Base-by-base conservation (phyloP, 106 monocot species). In the Amphibolis antarctica region DNA sequence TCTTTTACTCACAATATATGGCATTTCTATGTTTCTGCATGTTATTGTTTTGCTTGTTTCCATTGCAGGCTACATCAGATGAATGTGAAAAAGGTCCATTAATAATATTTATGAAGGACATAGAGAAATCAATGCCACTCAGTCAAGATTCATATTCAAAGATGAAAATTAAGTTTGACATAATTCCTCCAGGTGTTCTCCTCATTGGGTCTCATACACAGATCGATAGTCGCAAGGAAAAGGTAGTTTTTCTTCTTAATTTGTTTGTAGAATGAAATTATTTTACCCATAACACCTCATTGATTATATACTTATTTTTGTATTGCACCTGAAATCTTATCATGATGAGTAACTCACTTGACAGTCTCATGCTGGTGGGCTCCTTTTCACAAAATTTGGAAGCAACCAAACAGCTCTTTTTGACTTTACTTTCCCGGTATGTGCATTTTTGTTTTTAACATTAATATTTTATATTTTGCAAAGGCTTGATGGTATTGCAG, bases 361-460 rank as follows among this genome's bases (percentile, higher is more conserved):
- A 36, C 81, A 99, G 98, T 85, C 91, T 65, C 98, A 91, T 74
- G 75, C 80, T 69, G 84, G 89, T 18, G 81, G 89, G 52, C 84
- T 86, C 72, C 87, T 99, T 36, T 99, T 99, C 65, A 88, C 98
- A 45, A 99, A 99, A 72, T 91, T 99, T 66, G 87, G 91, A 58
- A 88, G 82, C 71, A 99, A 77, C 77, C 98, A 99, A 66, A 89
- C 89, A 50, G 82, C 96, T 46, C 77, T 99, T 27, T 77, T 99
- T 48, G 98, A 99, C 68, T 81, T 99, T 74, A 77, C 94, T 66
- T 89, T 96, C 61, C 94, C 94, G 75, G 94, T 96, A 89, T 43
- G 49, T 62, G 29, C 3, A 7, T 59, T 10, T 23, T 55, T 20
- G 11, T 11, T 23, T n/a, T 19, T 25, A 20, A 55, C 36, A 36